Evolutionary conservation across 208 protist genomes (phyloP), one percentile per base, ranked within the genome.

Genomic region (Wallacemonas sp.): DNA sequence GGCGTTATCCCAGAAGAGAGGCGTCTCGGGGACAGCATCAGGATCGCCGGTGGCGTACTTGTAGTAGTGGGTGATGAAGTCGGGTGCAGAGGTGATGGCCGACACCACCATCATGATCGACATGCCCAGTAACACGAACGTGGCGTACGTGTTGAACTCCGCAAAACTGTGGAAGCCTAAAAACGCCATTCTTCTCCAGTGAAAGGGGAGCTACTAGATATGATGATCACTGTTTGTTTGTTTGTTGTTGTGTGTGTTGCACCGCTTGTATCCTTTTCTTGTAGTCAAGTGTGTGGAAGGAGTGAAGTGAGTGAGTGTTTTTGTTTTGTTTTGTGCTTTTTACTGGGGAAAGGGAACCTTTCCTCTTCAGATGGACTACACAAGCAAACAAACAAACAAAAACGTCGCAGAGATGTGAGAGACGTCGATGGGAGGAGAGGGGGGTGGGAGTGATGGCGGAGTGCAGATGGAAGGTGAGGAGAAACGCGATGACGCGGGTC

Each of bases 101-200:
- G 88, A 94, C 52, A 85, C 72, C 21, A 92, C 85, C 78, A 98
- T 90, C 74, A 97, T 78, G 57, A 89, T 85, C 30, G 87, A 93
- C 62, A 91, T 80, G 61, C 94, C 94, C 11, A 93, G 74, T 29
- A 96, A 57, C 23, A 94, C 68, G 27, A 96, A 89, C 48, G 90
- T 92, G 5, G 87, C 38, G 62, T 85, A 97, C 34, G 85, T 80
- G 65, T 87, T 75, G 57, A 86, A 81, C 73, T 90, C 87, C 33
- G 77, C 74, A 17, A 75, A 72, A 12, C 68, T 74, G 48, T 88
- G 61, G 69, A 92, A 92, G 1, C 81, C 82, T 1, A 87, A 29
- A 34, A 58, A 67, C 46, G 70, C 68, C 81, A 86, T 58, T 55
- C 24, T 33, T n/a, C 5, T 6, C 16, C n/a, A n/a, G n/a, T n/a